Base-by-base conservation (phyloP, 805 yeast species). In the Wickerhamiella alocasiicola region DNA sequence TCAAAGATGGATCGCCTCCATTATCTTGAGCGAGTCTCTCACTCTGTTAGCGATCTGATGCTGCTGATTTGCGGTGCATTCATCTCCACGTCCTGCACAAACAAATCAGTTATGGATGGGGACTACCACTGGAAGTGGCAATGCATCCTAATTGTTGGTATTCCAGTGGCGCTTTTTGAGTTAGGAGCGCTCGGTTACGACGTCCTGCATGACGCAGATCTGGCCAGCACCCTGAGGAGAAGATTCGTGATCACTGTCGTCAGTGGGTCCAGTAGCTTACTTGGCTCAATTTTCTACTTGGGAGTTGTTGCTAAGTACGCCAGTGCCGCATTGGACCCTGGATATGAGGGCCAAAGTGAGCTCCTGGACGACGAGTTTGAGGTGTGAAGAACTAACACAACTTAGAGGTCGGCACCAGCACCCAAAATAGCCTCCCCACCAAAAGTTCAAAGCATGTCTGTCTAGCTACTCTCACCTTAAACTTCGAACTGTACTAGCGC, bases 61-160 rank as follows among this genome's bases (percentile, higher is more conserved):
- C 48, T 48, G 16, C 44, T 51, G 20, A 42, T 47, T 6, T 43
- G 44, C 28, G 45, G 53, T 41, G 45, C 51, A 9, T 48, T 49
- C 25, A 38, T 38, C 11, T 40, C 45, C 13, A 49, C 50, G 23
- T 34, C 46, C 32, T 17, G 43, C 19, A 39, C 48, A 18, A 49
- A 49, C 44, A 33, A 36, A 26, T 18, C 31, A 25, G 39, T 49
- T 17, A 44, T 46, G 47, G 24, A 28, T 20, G 44, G 46, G 15
- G 31, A 36, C 29, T 39, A 44, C 31, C 40, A 26, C 30, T 51
- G 55, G 55, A 53, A 52, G 34, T 52, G 55, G 55, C 46, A 45
- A 15, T 23, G 44, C 15, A 9, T 47, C 18, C 32, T 46, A 11
- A 25, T 36, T 11, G 45, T 48, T 9, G 39, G 43, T 20, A 17